phyloP scores from a whole-genome alignment of 192 early-diverging fungal genomes.

The Backusella australiensis region DNA sequence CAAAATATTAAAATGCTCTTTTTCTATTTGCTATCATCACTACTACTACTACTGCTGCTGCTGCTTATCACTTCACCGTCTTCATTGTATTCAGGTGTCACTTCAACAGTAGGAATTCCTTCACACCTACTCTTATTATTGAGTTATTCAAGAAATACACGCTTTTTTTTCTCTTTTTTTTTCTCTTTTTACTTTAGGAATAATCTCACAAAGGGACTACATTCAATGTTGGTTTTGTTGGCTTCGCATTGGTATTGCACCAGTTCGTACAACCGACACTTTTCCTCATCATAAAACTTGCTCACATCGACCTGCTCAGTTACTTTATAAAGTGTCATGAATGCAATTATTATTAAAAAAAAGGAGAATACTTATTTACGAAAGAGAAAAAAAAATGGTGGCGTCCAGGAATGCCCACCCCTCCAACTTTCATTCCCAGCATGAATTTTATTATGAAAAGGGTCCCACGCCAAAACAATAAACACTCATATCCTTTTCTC shows the following conservation, averaged over 20 bases:
- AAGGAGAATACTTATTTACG: neutral
- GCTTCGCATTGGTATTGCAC: conserved; percentile 31
- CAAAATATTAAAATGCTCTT: neutral
- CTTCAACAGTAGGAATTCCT: conserved; percentile 15
- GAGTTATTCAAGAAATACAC: too few species aligned
- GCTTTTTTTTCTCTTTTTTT: neutral
- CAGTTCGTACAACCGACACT: conserved; percentile 23
- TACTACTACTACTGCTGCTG: neutral
- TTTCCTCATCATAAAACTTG: neutral
- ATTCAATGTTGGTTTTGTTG: conserved; percentile 14
- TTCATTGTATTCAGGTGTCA: conserved; percentile 13
- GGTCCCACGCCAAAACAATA: neutral
- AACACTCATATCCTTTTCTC: neutral
- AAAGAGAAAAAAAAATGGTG: neutral
- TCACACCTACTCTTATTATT: conserved; percentile 8
- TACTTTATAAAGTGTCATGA: conserved; percentile 3
- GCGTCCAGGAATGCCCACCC: too few species aligned
- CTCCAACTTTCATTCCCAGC: too few species aligned
- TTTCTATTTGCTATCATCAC: neutral
- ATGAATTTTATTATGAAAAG: neutral
- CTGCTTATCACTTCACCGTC: neutral
- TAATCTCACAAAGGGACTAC: conserved; percentile 15
- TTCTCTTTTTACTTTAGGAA: conserved; percentile 14
- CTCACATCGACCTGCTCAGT: neutral
- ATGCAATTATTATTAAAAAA: neutral